Evolutionary conservation across 192 early-diverging fungal species (phyloP), one percentile per base, ranked within the genome.

Genomic region (Backusella circina): DNA sequence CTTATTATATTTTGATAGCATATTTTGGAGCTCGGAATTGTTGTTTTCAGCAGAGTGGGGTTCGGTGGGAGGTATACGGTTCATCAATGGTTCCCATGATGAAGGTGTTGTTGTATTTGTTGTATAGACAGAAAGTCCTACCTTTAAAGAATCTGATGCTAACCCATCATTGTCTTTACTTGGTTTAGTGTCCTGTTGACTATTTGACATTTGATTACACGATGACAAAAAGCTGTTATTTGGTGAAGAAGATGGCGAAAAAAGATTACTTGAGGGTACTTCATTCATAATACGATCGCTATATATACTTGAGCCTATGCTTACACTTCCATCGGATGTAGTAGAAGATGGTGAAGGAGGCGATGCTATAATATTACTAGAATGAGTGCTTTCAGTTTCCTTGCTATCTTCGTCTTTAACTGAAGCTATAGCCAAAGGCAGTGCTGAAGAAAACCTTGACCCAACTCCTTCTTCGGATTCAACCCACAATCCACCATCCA

Each of bases 401-500:
- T 47, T 47, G 18, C 21, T 44, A 2, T 5, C 35, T 23, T 37
- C 54, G 12, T 28, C 26, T 61, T 6, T 44, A 26, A 9, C 30
- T 18, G 15, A 23, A 16, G 79, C 72, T 21, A 82, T 57, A 0
- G 71, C 18, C 38, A 86, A 75, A 16, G 85, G 77, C 57, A 87
- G 72, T 3, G 83, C 87, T 61, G 88, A 84, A 10, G 77, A 83
- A 67, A 89, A 89, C 8, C 81, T 82, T 4, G 88, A 90, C 13
- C 90, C 90, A 16, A 86, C 80, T 23, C 83, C 84, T 35, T 82
- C 82, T 32, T 75, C 72, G 21, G 86, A 87, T 41, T 85, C 81
- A 18, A 88, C 88, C 87, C 89, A 88, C 68, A 92, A 80, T 9
- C 80, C 81, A 36, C 89, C 91, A 15, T 89, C 89, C 91, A 92